These are phyloP conservation scores for Blumeria hordei DNA, from an alignment of 2,329 filamentous ascomycete species.

Conservation along the genomic window DNA sequence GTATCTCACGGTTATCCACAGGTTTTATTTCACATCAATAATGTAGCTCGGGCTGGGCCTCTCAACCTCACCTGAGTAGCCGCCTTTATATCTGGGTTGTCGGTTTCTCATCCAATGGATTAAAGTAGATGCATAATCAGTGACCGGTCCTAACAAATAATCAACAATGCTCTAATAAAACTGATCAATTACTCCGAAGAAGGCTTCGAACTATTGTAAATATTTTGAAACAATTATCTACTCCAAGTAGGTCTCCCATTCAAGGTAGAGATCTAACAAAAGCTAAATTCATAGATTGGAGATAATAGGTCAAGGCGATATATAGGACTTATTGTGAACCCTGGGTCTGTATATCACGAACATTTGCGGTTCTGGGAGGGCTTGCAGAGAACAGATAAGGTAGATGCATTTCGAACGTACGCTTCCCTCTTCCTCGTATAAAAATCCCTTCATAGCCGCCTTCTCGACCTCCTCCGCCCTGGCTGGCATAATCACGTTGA, in stretches of 20 bases:
- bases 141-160: slow-evolving; percentile 45
- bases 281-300: neutral
- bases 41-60: slow-evolving; percentile 75
- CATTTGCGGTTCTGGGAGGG: neutral
- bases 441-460: slow-evolving; percentile 8
- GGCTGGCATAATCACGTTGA: slow-evolving; percentile 15
- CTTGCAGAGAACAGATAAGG: neutral
- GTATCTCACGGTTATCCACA: neutral
- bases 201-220: no score
- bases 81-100: slow-evolving; percentile 48
- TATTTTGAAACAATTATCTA: neutral
- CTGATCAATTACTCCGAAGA: neutral
- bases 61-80: slow-evolving; percentile 51
- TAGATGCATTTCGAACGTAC: slow-evolving; percentile 9
- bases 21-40: slow-evolving; percentile 40
- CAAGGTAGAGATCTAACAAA: neutral
- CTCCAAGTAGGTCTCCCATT: neutral
- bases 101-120: slow-evolving; percentile 80
- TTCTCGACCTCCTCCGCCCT: slow-evolving; percentile 6
- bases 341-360: neutral
- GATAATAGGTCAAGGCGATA: no score
- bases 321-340: no score
- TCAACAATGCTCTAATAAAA: slow-evolving; percentile 1
- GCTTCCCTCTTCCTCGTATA: slow-evolving; percentile 13
- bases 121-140: slow-evolving; percentile 77